These are phyloP conservation scores for Colletotrichum aenigma DNA, from an alignment of 2,329 filamentous ascomycete species.

Conservation along the genomic window DNA sequence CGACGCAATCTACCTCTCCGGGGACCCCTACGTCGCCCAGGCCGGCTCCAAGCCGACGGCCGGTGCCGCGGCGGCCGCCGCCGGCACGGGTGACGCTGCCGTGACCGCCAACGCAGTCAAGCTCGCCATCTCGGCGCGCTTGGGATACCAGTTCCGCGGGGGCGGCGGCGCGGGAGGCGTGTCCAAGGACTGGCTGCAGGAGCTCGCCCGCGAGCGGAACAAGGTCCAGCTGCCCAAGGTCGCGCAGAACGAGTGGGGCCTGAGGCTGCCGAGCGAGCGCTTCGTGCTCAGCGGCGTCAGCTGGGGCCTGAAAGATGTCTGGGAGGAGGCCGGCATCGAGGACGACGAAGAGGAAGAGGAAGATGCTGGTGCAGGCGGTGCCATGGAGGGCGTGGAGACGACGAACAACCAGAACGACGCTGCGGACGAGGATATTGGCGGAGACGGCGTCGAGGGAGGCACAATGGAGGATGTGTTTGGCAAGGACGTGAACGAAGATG, in stretches of 20 bases:
- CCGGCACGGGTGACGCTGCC: constrained; percentile 52
- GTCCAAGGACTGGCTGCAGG: constrained; percentile 77
- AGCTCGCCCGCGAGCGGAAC: constrained; percentile 75
- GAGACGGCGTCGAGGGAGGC: constrained; percentile 53
- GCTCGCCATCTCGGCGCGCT: constrained; percentile 72
- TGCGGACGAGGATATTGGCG: constrained; percentile 44
- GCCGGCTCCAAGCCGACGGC: constrained; percentile 58
- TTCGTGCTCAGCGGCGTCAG: constrained; percentile 70
- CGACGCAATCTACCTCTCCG: constrained; percentile 71
- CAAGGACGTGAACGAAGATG: constrained; percentile 60
- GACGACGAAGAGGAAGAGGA: constrained; percentile 46
- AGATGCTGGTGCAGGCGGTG: constrained; percentile 46
- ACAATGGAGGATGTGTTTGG: constrained; percentile 61
- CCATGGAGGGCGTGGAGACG: constrained; percentile 53
- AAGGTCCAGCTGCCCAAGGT: constrained; percentile 68
- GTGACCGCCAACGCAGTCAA: constrained; percentile 71
- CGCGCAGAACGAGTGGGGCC: constrained; percentile 69
- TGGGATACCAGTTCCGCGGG: constrained; percentile 71
- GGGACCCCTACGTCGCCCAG: constrained; percentile 69
- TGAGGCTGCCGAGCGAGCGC: constrained; percentile 69
- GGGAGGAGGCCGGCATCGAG: constrained; percentile 50
- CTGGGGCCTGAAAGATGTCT: constrained; percentile 67
- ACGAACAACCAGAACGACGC: constrained; percentile 34
- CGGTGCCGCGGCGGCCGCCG: constrained; percentile 52
- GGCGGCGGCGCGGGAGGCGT: constrained; percentile 57